Percentiles rank a stretch among this genome's conserved stretches.
phyloP scores from a whole-genome alignment of 768 basidiomycete species.

The Melanogaster broomeanus region DNA sequence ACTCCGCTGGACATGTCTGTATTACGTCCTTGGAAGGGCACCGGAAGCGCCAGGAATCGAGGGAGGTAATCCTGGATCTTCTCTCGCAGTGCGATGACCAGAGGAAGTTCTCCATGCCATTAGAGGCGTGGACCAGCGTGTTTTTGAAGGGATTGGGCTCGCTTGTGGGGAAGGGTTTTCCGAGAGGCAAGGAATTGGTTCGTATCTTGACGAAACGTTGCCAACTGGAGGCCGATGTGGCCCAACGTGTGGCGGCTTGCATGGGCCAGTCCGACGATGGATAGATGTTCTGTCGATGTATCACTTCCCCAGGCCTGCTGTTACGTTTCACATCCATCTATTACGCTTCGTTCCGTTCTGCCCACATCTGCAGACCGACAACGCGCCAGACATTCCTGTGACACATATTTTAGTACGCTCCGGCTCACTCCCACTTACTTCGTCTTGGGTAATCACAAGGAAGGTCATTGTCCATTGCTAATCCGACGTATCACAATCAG shows the following conservation, averaged over 20 bases:
- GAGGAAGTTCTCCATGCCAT: conserved; percentile 7
- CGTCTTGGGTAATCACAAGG: too few species aligned
- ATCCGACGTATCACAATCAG: too few species aligned
- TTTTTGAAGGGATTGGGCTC: conserved; percentile 2
- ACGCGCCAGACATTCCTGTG: too few species aligned
- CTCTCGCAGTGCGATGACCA: conserved; percentile 3
- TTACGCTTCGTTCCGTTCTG: too few species aligned
- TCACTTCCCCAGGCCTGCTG: too few species aligned
- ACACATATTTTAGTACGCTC: too few species aligned
- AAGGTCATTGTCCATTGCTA: too few species aligned
- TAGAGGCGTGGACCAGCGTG: not conserved
- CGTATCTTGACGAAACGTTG: conserved; percentile 10
- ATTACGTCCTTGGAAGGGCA: conserved; percentile 7
- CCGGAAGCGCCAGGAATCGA: conserved; percentile 27
- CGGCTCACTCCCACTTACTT: too few species aligned
- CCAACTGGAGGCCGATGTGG: not conserved
- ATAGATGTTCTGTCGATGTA: too few species aligned
- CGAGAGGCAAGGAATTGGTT: conserved; percentile 3
- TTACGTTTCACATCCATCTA: too few species aligned
- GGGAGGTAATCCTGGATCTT: conserved; percentile 7
- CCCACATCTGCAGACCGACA: too few species aligned
- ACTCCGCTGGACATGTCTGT: conserved; percentile 14
- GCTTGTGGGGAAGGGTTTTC: not conserved
- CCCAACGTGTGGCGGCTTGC: conserved; percentile 1
- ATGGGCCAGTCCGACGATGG: not conserved